These are phyloP conservation scores for Rhodotorula kratochvilovae DNA, from an alignment of 768 basidiomycete species.

Conservation along the genomic window DNA sequence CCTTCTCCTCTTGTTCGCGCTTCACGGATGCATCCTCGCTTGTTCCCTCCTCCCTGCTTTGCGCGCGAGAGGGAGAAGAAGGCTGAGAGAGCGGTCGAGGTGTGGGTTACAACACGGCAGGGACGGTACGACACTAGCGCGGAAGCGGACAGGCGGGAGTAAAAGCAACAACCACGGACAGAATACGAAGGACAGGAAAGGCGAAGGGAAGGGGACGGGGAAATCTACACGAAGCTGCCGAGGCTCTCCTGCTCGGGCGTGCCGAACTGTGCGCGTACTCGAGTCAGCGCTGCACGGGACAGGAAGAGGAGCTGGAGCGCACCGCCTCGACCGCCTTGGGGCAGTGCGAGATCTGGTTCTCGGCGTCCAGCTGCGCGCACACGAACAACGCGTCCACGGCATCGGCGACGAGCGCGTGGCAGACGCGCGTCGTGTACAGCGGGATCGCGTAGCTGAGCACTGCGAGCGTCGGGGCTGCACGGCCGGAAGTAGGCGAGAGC, in stretches of 20 bases:
- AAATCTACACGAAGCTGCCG: not conserved
- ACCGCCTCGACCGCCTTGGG: constrained; percentile 36
- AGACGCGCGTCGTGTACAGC: constrained; percentile 25
- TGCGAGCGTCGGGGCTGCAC: constrained; percentile 67
- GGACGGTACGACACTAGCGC: too few species aligned
- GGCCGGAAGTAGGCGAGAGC: constrained; percentile 52
- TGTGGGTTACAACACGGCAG: not conserved
- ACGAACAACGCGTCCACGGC: constrained; percentile 33
- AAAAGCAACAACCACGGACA: not conserved
- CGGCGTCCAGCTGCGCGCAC: constrained; percentile 14
- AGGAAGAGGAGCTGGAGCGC: not conserved
- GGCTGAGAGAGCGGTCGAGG: too few species aligned
- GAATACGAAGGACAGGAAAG: not conserved
- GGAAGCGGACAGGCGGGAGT: not conserved
- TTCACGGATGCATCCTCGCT: not conserved
- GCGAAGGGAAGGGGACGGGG: not conserved
- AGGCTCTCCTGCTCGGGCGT: not conserved
- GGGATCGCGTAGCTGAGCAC: constrained; percentile 51
- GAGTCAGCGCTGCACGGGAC: not conserved
- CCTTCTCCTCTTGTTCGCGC: too few species aligned
- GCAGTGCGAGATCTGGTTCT: constrained; percentile 28
- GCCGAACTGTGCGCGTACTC: not conserved
- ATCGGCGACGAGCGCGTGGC: constrained; percentile 24
- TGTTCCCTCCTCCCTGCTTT: too few species aligned
- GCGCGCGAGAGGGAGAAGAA: too few species aligned